These are phyloP conservation scores for Tillandsia leiboldiana DNA, from an alignment of 176 grass and related monocot species.

Conservation along the genomic window DNA sequence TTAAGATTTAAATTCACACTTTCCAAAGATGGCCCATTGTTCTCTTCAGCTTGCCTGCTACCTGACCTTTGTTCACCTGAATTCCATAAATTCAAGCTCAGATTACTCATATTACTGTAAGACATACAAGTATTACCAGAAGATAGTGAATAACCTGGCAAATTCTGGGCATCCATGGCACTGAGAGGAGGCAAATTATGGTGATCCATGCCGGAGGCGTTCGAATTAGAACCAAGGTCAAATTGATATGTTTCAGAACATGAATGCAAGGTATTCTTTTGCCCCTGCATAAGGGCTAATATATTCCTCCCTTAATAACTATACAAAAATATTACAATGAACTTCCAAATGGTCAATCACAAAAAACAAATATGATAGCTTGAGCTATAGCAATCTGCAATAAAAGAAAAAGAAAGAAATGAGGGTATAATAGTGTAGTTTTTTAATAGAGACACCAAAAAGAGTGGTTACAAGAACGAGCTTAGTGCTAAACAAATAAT, in stretches of 20 bases:
- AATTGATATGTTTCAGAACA: background rate
- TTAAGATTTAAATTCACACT: slow-evolving; percentile 17
- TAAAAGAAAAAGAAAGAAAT: background rate
- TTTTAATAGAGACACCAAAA: background rate
- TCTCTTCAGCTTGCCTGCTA: slow-evolving; percentile 5
- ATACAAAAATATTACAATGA: background rate
- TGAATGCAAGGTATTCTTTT: background rate
- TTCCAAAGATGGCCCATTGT: slow-evolving; percentile 4
- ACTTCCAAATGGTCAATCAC: background rate
- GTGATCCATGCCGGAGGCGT: background rate
- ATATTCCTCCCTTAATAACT: background rate
- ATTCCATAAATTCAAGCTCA: slow-evolving; percentile 11
- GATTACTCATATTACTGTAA: background rate
- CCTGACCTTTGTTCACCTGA: slow-evolving; percentile 7
- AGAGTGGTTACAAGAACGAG: background rate
- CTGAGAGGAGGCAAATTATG: background rate
- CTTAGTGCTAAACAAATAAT: background rate
- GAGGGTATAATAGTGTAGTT: background rate
- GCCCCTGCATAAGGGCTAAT: background rate
- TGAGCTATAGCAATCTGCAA: background rate
- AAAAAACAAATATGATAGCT: background rate
- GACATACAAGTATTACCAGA: background rate
- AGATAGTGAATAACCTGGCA: slow-evolving; percentile 1
- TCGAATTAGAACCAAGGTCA: background rate
- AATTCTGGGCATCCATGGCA: slow-evolving; percentile 10